Base-by-base conservation (phyloP, 768 basidiomycete species). In the Artomyces pyxidatus region DNA sequence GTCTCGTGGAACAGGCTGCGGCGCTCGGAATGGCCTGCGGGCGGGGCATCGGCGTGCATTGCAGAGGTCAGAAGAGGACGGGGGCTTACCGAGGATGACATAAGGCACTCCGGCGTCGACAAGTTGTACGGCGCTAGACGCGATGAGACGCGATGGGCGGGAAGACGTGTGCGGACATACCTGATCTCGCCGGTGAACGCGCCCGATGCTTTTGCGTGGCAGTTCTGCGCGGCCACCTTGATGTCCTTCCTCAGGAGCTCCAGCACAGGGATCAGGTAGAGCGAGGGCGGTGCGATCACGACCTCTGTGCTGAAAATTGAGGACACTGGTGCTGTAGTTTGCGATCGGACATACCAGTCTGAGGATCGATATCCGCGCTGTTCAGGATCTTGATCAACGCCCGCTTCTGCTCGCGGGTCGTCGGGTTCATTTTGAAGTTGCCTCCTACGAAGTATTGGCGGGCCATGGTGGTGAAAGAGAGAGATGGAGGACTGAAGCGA, bases 111-210 rank as follows among this genome's bases (percentile, higher is more conserved):
- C 75, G n/a, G 85, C 85, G 61, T 97, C 91, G 32, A 73, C 76
- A 58, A 98, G 83, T 68, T 97, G 94, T 2, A 73, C 62, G 1
- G 94, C 81, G 60, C 91, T 92, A 55, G 22, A 47, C 46, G 10
- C 50, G 39, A 48, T 27, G 37, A 12, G 23, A 47, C 9, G 26
- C 22, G 42, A 7, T 4, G 11, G 27, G 22, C 6, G 17, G 12
- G 37, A 21, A 22, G 22, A 16, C 26, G 30, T 42, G 35, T 37
- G 9, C 37, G 37, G 10, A 61, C 73, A 32, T 45, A 85, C 89
- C 93, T 95, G 71, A 89, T 89, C 71, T 99, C 96, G 51, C 96
- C 96, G 11, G 96, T 98, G 72, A 83, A 99, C 10, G 95, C 95
- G 44, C 95, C 95, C 19, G 78, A 80, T 11, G 76, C 63, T 68